phyloP scores from a whole-genome alignment of 2,329 filamentous ascomycete genomes.

The Epichloe festucae region DNA sequence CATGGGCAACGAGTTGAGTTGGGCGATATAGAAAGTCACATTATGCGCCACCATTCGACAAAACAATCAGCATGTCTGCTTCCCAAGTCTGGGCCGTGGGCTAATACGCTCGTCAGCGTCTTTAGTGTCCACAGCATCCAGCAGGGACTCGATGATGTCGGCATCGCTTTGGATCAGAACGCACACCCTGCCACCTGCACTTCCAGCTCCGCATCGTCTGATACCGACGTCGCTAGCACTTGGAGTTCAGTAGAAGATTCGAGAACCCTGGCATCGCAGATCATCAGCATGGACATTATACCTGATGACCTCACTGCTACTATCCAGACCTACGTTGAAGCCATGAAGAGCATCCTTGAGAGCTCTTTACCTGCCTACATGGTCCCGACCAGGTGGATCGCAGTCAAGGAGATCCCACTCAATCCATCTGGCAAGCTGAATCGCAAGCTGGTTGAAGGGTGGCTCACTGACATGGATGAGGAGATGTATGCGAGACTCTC shows the following conservation, averaged over 20 bases:
- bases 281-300: neutral
- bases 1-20: constrained; percentile 33
- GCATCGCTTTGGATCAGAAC: neutral
- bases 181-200: neutral
- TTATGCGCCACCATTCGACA: neutral
- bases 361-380: constrained; percentile 9
- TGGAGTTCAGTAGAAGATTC: neutral
- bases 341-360: constrained; percentile 5
- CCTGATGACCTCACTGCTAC: neutral
- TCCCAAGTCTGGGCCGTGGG: constrained; percentile 1
- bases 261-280: neutral
- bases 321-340: neutral
- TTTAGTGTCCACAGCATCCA: neutral
- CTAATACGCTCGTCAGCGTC: constrained; percentile 4
- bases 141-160: neutral
- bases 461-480: neutral
- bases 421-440: constrained; percentile 9
- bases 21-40: constrained; percentile 8
- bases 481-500: neutral
- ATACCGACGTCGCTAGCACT: neutral
- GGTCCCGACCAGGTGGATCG: constrained; percentile 9
- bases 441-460: constrained; percentile 3
- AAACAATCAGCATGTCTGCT: constrained; percentile 1
- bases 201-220: neutral
- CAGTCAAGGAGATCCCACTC: constrained; percentile 7